Evolutionary conservation across 257 asterid genomes (phyloP).

Genomic region (Mitragyna speciosa): DNA sequence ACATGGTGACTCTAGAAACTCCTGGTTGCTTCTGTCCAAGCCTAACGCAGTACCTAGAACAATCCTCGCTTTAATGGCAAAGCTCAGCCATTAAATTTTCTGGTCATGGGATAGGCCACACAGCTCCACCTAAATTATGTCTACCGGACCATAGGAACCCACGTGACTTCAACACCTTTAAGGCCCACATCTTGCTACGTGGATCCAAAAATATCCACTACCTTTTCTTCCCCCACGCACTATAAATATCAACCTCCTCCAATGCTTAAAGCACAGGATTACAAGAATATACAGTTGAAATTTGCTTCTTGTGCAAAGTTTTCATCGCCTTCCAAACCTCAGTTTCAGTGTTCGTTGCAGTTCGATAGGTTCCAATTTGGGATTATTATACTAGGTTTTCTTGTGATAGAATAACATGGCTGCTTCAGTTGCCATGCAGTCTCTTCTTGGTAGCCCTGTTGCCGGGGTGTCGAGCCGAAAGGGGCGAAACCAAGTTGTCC

Average conservation of each 20-base stretch:
- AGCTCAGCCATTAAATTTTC: neutral
- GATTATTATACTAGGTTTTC: neutral
- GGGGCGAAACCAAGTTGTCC: slow-evolving; percentile 12
- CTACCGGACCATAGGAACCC: slow-evolving; percentile 18
- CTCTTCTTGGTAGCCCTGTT: slow-evolving; percentile 26
- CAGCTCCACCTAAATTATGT: neutral
- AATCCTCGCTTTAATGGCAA: neutral
- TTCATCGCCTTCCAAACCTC: neutral
- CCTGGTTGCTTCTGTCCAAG: neutral
- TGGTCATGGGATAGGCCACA: neutral
- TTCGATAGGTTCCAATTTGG: neutral
- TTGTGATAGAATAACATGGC: slow-evolving; percentile 9
- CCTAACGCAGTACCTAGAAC: slow-evolving; percentile 3
- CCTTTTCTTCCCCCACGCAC: slow-evolving; percentile 25
- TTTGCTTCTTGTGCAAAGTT: neutral
- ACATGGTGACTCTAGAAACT: neutral
- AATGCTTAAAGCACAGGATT: neutral
- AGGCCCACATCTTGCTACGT: slow-evolving; percentile 26
- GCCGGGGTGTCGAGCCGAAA: slow-evolving; percentile 9
- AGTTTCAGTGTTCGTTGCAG: no score
- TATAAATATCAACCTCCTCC: slow-evolving; percentile 25
- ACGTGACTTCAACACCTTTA: slow-evolving; percentile 20
- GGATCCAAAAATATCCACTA: slow-evolving; percentile 31
- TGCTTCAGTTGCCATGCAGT: slow-evolving; percentile 30
- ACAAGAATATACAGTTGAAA: no score